Conservation (phyloP, 306 rosid species). For the Clitoria ternatea region DNA sequence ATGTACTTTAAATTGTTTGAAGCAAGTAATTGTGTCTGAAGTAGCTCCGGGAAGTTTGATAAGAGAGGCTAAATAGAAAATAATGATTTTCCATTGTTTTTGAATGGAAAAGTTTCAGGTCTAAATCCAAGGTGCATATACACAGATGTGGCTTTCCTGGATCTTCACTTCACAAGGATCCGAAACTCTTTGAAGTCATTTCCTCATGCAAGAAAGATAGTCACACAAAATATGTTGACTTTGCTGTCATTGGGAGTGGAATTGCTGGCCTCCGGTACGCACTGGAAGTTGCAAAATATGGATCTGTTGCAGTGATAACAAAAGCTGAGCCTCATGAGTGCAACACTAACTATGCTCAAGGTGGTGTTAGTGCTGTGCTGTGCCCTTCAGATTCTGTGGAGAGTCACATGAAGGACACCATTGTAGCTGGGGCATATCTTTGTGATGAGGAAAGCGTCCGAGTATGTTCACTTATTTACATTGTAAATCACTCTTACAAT, state of each 20-base stretch:
- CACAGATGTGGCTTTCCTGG: constrained; percentile 37
- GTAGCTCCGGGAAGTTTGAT: not conserved
- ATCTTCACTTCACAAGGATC: constrained; percentile 28
- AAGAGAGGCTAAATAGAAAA: not conserved
- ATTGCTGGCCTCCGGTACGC: constrained; percentile 94
- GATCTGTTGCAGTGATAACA: constrained; percentile 92
- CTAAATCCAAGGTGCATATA: constrained; percentile 45
- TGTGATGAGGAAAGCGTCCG: constrained; percentile 92
- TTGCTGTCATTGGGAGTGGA: constrained; percentile 86
- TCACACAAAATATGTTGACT: constrained; percentile 72
- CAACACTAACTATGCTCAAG: constrained; percentile 98
- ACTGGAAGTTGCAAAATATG: constrained; percentile 85
- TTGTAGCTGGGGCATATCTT: constrained; percentile 92
- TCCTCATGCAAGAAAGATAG: constrained; percentile 52
- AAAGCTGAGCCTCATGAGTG: constrained; percentile 98
- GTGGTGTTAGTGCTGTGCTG: constrained; percentile 96
- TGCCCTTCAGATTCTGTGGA: constrained; percentile 92
- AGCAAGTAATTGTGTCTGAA: not conserved
- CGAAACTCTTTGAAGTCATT: constrained; percentile 39
- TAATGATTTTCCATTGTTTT: not conserved
- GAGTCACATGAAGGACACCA: constrained; percentile 91
- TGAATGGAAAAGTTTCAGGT: constrained; percentile 46
- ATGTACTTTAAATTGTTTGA: constrained; percentile 16
- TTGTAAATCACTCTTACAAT: constrained; percentile 1
- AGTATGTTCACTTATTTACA: constrained; percentile 46